phyloP scores from a whole-genome alignment of 75 land plant species.

The Ceratopteris richardii region DNA sequence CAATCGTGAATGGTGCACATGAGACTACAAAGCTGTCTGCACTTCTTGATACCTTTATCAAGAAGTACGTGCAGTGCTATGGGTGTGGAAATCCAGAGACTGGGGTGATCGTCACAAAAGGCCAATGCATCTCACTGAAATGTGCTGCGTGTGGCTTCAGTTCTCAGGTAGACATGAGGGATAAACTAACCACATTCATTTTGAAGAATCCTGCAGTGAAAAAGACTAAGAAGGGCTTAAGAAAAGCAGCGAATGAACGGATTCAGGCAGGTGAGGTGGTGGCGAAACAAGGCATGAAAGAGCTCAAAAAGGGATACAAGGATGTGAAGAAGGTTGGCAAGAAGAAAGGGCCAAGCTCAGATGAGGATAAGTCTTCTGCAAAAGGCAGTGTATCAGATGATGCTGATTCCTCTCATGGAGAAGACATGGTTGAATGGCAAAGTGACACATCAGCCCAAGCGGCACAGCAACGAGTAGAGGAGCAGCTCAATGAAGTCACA shows the following conservation, averaged over 20 bases:
- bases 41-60: slow-evolving; percentile 85
- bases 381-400: slow-evolving; percentile 65
- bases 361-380: slow-evolving; percentile 59
- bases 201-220: slow-evolving; percentile 91
- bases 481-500: slow-evolving; percentile 81
- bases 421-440: slow-evolving; percentile 87
- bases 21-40: slow-evolving; percentile 77
- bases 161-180: slow-evolving; percentile 96
- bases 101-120: slow-evolving; percentile 66
- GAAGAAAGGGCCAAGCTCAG: slow-evolving; percentile 60
- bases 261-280: slow-evolving; percentile 87
- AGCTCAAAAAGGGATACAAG: slow-evolving; percentile 41
- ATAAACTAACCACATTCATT: slow-evolving; percentile 87
- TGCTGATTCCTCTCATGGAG: slow-evolving; percentile 25
- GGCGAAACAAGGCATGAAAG: slow-evolving; percentile 70
- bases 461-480: slow-evolving; percentile 67
- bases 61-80: slow-evolving; percentile 97
- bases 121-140: slow-evolving; percentile 67
- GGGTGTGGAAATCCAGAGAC: slow-evolving; percentile 90
- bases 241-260: slow-evolving; percentile 93
- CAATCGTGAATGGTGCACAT: slow-evolving; percentile 92
- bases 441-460: slow-evolving; percentile 90
- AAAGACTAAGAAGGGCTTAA: slow-evolving; percentile 76
- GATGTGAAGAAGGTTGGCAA: slow-evolving; percentile 23
- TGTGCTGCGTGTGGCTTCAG: slow-evolving; percentile 94